These are phyloP conservation scores for Colletotrichum lentis DNA, from an alignment of 2,329 filamentous ascomycete genomes.

Conservation along the genomic window DNA sequence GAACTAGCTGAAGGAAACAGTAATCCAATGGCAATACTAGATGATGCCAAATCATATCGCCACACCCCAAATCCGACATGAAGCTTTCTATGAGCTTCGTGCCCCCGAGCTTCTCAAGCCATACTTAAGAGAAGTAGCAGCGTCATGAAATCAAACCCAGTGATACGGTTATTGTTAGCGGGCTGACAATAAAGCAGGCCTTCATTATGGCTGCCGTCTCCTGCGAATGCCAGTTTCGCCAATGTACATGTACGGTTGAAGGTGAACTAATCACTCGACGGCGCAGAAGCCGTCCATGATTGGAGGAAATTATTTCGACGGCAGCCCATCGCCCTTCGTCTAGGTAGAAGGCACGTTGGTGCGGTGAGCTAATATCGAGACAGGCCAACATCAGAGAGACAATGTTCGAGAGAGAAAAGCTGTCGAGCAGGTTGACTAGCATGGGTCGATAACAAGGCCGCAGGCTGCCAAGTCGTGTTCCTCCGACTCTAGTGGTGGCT, in stretches of 20 bases:
- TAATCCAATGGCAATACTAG: too few species aligned
- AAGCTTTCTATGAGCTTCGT: too few species aligned
- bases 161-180: background rate
- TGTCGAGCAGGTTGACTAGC: background rate
- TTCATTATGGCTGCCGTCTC: background rate
- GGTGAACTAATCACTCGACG: too few species aligned
- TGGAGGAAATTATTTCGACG: background rate
- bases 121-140: too few species aligned
- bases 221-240: background rate
- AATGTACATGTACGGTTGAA: background rate
- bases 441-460: background rate
- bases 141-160: too few species aligned
- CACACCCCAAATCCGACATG: too few species aligned
- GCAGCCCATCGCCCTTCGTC: background rate
- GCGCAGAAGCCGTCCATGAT: background rate
- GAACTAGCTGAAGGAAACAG: too few species aligned
- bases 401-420: background rate
- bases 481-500: slow-evolving; percentile 20
- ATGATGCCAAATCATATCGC: background rate
- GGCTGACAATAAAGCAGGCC: background rate
- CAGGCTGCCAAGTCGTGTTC: slow-evolving; percentile 3
- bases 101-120: too few species aligned
- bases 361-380: background rate
- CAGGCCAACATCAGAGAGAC: background rate
- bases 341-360: background rate